Conservation (phyloP, 805 yeast species). For the Dipodascus albidus region DNA sequence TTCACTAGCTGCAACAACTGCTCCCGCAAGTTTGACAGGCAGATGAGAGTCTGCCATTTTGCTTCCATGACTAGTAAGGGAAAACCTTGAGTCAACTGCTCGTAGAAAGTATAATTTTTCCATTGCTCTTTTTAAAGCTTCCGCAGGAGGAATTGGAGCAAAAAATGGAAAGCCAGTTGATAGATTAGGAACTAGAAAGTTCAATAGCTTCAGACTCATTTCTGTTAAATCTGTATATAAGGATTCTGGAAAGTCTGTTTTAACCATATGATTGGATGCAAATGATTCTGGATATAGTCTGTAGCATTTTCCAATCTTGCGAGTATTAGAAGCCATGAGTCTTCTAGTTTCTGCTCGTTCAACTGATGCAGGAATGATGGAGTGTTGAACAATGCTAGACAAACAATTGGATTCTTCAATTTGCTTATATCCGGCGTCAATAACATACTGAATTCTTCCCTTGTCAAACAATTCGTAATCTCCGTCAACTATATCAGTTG, state of each 20-base stretch:
- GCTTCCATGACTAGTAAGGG: slow-evolving; percentile 49
- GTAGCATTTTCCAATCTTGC: slow-evolving; percentile 33
- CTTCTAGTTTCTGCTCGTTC: slow-evolving; percentile 46
- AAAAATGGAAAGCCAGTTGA: slow-evolving; percentile 50
- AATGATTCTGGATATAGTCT: slow-evolving; percentile 21
- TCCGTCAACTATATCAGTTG: neutral
- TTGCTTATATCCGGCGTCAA: neutral
- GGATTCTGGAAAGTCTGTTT: slow-evolving; percentile 46
- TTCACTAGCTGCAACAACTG: slow-evolving; percentile 44
- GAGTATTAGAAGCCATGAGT: slow-evolving; percentile 41
- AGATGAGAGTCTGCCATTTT: slow-evolving; percentile 60
- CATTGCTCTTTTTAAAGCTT: slow-evolving; percentile 52
- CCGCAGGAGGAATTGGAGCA: slow-evolving; percentile 58
- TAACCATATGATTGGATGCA: slow-evolving; percentile 77
- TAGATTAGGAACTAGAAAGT: slow-evolving; percentile 49
- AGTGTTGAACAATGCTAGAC: slow-evolving; percentile 61
- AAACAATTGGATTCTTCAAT: slow-evolving; percentile 67
- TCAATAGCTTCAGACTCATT: slow-evolving; percentile 54
- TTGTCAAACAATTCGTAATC: neutral
- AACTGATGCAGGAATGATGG: slow-evolving; percentile 29
- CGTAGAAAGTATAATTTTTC: slow-evolving; percentile 68
- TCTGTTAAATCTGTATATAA: slow-evolving; percentile 66
- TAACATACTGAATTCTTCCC: neutral
- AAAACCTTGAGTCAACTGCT: slow-evolving; percentile 61
- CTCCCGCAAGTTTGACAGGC: slow-evolving; percentile 58